Base-by-base conservation (phyloP, 1,284 basidiomycete species). In the Neolentinus lepideus region DNA sequence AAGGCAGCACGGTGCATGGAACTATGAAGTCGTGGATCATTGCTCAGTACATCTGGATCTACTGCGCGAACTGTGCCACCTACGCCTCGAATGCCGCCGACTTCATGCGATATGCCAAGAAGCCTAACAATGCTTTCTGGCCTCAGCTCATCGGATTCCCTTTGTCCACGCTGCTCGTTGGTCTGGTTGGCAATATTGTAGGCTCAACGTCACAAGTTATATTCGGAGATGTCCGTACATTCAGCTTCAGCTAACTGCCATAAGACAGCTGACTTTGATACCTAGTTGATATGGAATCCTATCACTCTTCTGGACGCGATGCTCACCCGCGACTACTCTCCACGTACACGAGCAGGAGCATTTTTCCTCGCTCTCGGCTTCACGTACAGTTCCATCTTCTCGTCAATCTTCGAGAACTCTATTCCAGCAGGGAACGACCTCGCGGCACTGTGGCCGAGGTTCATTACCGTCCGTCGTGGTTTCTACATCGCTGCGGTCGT, bases 81-180 rank as follows among this genome's bases (percentile, higher is more conserved):
- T 53, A 63, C 6, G 61, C 63, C 2, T 60, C 66, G 35, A 67
- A 67, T 50, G 63, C 64, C 53, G 62, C 59, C 25, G 66, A 67
- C 38, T 66, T 67, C 47, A 63, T 63, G 11, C 56, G 64, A 24
- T 67, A 66, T 47, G 61, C 67, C 3, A 59, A 54, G 50, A 58
- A 52, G 19, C 63, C 63, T 11, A 59, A 57, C 35, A 56, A 55
- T 56, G 62, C 59, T 33, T 51, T 64, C 24, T 66, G 63, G 61
- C 60, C 61, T 14, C 64, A 64, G 50, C 48, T 63, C 21, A 57
- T 65, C 29, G 58, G 60, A 14, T 65, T 59, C 33, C 65, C 64
- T 11, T 51, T 67, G 25, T 59, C 62, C 4, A 63, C 63, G 11
- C 61, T 63, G 11, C 57, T 67, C 24, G 61, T 62, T 19, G 60